Evolutionary conservation across 768 basidiomycete genomes (phyloP).

Genomic region (Clitopilus passeckerianus): DNA sequence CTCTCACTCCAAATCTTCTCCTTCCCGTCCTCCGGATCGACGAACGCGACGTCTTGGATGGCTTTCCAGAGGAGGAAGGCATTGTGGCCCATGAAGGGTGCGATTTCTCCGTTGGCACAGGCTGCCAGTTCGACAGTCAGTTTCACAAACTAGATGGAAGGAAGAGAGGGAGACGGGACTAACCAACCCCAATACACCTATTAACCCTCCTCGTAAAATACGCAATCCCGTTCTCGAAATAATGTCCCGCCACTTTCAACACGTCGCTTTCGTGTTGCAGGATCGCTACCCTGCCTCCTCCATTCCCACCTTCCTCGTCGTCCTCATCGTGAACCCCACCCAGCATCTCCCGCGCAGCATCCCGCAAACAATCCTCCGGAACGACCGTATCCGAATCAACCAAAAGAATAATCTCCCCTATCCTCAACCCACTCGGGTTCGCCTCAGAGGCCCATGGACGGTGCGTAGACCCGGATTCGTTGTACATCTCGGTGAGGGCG

Average conservation of each 20-base stretch:
- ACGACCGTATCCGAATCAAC: constrained; percentile 78
- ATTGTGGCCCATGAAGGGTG: constrained; percentile 82
- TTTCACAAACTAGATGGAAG: no score
- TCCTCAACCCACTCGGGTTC: constrained; percentile 62
- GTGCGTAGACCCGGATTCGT: constrained; percentile 45
- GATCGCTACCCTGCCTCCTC: constrained; percentile 70
- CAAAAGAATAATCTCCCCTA: constrained; percentile 74
- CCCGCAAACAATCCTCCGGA: constrained; percentile 80
- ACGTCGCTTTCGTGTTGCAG: constrained; percentile 87
- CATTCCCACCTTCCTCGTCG: constrained; percentile 57
- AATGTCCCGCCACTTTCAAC: constrained; percentile 81
- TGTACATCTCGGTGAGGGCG: constrained; percentile 68
- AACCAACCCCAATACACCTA: constrained; percentile 67
- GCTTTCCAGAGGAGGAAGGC: constrained; percentile 87
- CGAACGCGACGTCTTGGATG: constrained; percentile 76
- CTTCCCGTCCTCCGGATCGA: constrained; percentile 59
- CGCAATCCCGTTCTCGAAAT: constrained; percentile 86
- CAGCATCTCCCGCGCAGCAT: constrained; percentile 76
- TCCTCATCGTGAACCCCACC: no score
- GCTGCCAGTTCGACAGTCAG: constrained; percentile 38
- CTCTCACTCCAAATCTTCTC: constrained; percentile 74
- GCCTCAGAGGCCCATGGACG: constrained; percentile 59
- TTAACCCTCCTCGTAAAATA: constrained; percentile 84
- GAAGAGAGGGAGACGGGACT: constrained; percentile 23
- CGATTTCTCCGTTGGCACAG: constrained; percentile 76